phyloP scores from a whole-genome alignment of 2,329 filamentous ascomycete species.

The Xylaria sp. region DNA sequence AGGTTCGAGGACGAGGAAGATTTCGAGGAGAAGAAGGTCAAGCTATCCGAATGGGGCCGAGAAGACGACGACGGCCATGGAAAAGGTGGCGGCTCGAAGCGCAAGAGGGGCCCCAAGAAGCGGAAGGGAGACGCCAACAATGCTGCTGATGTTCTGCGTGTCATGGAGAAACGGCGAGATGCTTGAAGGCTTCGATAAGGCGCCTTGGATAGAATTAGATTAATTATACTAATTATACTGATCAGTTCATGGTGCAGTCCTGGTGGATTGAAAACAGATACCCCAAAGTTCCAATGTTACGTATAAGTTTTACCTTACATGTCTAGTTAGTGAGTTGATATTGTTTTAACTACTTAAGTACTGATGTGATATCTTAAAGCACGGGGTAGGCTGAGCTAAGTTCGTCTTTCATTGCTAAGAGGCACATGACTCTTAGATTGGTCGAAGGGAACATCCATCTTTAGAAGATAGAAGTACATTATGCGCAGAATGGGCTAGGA shows the following conservation, averaged over 20 bases:
- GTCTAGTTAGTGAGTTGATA: too few species aligned
- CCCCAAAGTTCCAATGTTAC: too few species aligned
- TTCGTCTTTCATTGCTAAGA: too few species aligned
- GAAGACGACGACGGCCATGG: conserved; percentile 54
- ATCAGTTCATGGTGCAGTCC: not conserved
- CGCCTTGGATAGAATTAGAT: not conserved
- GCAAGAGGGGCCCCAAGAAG: conserved; percentile 74
- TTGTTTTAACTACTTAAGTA: too few species aligned
- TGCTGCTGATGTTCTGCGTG: conserved; percentile 76
- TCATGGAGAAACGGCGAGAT: conserved; percentile 65
- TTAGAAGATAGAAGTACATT: too few species aligned
- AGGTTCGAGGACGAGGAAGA: conserved; percentile 88
- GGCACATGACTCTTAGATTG: too few species aligned
- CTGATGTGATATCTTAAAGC: too few species aligned
- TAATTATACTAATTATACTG: conserved; percentile 6
- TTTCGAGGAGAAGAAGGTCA: conserved; percentile 67
- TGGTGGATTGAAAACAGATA: too few species aligned
- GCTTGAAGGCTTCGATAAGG: conserved; percentile 8
- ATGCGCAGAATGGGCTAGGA: too few species aligned
- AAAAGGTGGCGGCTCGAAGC: conserved; percentile 53
- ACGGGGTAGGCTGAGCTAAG: too few species aligned
- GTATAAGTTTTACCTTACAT: too few species aligned
- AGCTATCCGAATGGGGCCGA: conserved; percentile 66
- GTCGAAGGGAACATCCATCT: too few species aligned
- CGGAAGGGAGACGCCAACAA: conserved; percentile 78